Evolutionary conservation across 2,329 filamentous ascomycete species (phyloP), one percentile per base, ranked within the genome.

Genomic region (Rhynchosporium secalis): DNA sequence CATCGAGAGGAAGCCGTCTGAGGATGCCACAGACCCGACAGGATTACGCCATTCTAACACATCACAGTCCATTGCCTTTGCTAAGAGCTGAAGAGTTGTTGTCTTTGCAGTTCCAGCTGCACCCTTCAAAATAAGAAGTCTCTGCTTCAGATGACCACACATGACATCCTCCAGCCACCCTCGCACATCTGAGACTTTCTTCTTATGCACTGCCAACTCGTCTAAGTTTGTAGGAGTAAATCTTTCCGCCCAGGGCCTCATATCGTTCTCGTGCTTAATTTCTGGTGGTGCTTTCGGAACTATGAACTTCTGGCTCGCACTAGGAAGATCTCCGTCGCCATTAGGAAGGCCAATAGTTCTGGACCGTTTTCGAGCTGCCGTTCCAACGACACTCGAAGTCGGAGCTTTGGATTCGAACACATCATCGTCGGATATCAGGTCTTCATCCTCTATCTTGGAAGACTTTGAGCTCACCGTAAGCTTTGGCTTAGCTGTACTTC

Each of bases 21-120:
- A 77, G 1, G 83, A 80, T 1, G 82, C 83, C 2, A 80, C 73
- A 1, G 83, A 83, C 1, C 83, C 84, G 0, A 84, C 81, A 0
- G 94, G 92, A 73, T 96, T 97, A 72, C 86, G 90, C 95, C 95
- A 99, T 75, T 98, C 92, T 38, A 95, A 78, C 36, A 98, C 78
- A 65, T 93, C 85, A 63, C 89, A 87, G 1, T 83, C 84, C 78
- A 98, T 79, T n/a, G 89, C 85, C 66, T 86, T 86, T 4, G 93
- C 89, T 41, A 99, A 81, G 28, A 96, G 78, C 10, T 84, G 84
- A 58, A 98, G 73, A 0, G 94, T 96, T 0, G 92, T 92, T 0
- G 95, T 98, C 77, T 99, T 99, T 36, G 92, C 95, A 40, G 91
- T 90, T 26, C 95, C 95, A 47, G 95, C 93, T 40, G 92, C 87